Evolutionary conservation across 106 monocot species (phyloP).

Genomic region (Apostasia ramifera): DNA sequence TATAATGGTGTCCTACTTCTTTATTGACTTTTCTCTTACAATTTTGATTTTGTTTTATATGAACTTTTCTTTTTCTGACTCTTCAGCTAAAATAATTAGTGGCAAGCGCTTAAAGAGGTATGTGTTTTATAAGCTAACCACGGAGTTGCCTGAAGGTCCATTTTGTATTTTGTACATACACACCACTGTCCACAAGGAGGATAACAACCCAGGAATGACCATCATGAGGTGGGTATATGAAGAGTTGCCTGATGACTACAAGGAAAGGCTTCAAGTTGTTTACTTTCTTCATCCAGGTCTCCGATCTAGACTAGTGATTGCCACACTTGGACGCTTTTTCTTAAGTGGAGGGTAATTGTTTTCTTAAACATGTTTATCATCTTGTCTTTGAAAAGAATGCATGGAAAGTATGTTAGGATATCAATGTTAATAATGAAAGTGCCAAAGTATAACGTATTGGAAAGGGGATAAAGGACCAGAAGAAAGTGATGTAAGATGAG

Average conservation of each 20-base stretch:
- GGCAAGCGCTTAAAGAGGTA: conserved; percentile 85
- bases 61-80: not conserved
- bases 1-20: too few relatives aligned
- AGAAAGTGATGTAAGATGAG: too few relatives aligned
- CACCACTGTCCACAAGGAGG: conserved; percentile 63
- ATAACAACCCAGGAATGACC: conserved; percentile 84
- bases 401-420: too few relatives aligned
- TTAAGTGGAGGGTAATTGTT: conserved; percentile 79
- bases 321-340: conserved; percentile 81
- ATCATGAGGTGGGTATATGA: conserved; percentile 87
- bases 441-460: too few relatives aligned
- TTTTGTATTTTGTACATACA: conserved; percentile 91
- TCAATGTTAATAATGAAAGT: too few relatives aligned
- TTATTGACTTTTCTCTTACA: not conserved
- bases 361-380: not conserved
- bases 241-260: conserved; percentile 60
- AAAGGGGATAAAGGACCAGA: too few relatives aligned
- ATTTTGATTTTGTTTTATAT: not conserved
- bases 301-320: conserved; percentile 66
- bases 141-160: conserved; percentile 62
- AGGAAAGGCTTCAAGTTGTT: conserved; percentile 70
- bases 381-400: too few relatives aligned
- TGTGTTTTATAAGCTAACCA: conserved; percentile 49
- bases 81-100: conserved; percentile 56
- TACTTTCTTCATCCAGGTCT: conserved; percentile 96